These are phyloP conservation scores for Pseudogymnoascus verrucosus DNA, from an alignment of 2,329 filamentous ascomycete species.

Conservation along the genomic window DNA sequence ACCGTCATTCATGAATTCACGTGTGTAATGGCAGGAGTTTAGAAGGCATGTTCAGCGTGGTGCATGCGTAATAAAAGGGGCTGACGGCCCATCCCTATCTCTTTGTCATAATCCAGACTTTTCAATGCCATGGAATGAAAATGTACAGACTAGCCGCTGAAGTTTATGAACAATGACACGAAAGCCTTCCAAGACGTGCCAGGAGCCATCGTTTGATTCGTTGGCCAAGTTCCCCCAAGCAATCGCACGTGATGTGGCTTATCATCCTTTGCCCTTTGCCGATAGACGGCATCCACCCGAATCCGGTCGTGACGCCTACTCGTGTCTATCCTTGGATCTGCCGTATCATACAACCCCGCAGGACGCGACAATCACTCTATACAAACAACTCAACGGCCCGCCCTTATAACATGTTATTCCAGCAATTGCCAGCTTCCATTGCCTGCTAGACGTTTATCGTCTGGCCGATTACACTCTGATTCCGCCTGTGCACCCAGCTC, in stretches of 20 bases:
- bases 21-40: conserved; percentile 1
- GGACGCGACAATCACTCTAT: conserved; percentile 14
- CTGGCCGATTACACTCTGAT: conserved; percentile 34
- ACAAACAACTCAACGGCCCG: conserved; percentile 14
- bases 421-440: conserved; percentile 15
- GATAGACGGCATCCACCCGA: conserved; percentile 7
- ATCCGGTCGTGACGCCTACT: conserved; percentile 7
- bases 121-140: neutral
- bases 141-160: neutral
- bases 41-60: neutral
- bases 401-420: conserved; percentile 17
- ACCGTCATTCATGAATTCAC: neutral
- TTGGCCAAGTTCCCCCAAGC: neutral
- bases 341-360: conserved; percentile 9
- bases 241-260: conserved; percentile 3
- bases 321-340: conserved; percentile 8
- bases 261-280: conserved; percentile 1
- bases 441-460: conserved; percentile 37
- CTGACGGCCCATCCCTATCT: neutral
- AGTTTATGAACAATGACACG: conserved; percentile 8
- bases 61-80: conserved; percentile 4
- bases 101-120: conserved; percentile 4
- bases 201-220: conserved; percentile 1
- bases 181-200: conserved; percentile 7
- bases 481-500: conserved; percentile 37